phyloP scores from a whole-genome alignment of 106 monocot species.

The Apostasia ramifera region DNA sequence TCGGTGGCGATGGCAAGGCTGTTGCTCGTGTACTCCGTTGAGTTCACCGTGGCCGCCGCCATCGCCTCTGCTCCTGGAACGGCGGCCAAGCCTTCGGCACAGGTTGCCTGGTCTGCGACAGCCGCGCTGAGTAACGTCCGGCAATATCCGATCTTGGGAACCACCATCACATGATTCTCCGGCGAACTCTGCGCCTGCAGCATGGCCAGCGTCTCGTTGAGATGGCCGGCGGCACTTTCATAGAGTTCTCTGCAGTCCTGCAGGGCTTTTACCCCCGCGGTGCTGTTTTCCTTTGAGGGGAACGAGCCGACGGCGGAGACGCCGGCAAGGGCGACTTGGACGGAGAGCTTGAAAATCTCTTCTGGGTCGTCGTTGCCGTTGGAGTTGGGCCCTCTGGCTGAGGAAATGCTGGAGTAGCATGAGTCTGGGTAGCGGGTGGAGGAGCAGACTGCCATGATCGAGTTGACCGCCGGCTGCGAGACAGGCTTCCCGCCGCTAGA shows the following conservation, averaged over 20 bases:
- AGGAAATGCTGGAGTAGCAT: slow-evolving; percentile 37
- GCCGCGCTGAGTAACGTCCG: slow-evolving; percentile 27
- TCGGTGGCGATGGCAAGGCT: slow-evolving; percentile 27
- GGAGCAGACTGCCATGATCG: slow-evolving; percentile 22
- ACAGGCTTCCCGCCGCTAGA: not conserved
- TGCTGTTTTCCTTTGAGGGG: not conserved
- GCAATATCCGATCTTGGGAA: slow-evolving; percentile 11
- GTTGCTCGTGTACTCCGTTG: slow-evolving; percentile 26
- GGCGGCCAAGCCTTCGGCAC: slow-evolving; percentile 17
- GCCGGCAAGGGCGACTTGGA: slow-evolving; percentile 11
- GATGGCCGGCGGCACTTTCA: slow-evolving; percentile 8
- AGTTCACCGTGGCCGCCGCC: slow-evolving; percentile 16
- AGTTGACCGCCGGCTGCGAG: not conserved
- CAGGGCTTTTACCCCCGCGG: slow-evolving; percentile 19
- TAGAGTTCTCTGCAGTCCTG: slow-evolving; percentile 25
- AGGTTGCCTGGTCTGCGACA: slow-evolving; percentile 23
- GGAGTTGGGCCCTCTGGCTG: slow-evolving; percentile 4
- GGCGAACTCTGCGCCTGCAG: slow-evolving; percentile 1
- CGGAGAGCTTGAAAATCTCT: slow-evolving; percentile 42
- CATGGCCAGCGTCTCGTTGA: slow-evolving; percentile 17
- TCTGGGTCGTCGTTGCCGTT: slow-evolving; percentile 14
- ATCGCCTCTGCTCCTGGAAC: not conserved
- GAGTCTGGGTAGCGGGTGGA: slow-evolving; percentile 23
- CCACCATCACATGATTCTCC: too few relatives aligned
- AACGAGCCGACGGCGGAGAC: not conserved